Conservation (phyloP, 768 basidiomycete genomes). For the Leccinum incarnatum region DNA sequence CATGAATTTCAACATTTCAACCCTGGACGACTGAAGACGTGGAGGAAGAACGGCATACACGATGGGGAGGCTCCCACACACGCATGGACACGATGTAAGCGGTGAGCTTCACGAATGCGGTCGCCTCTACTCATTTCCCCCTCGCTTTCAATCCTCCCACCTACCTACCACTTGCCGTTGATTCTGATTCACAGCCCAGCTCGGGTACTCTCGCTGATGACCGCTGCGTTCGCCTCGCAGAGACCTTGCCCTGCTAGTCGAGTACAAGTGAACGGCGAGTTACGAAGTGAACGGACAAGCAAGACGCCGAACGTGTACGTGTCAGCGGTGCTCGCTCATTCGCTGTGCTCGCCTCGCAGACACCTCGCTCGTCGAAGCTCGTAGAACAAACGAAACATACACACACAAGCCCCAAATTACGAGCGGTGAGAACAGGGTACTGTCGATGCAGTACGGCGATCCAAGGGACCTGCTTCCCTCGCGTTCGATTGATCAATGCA, state of each 20-base stretch:
- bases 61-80: conserved; percentile 13
- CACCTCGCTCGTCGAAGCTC: conserved; percentile 15
- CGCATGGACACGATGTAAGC: conserved; percentile 2
- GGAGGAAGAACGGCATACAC: conserved; percentile 13
- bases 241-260: conserved; percentile 8
- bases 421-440: conserved; percentile 12
- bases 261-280: neutral
- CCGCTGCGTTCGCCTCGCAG: conserved; percentile 19
- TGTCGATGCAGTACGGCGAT: neutral
- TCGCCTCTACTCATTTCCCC: neutral
- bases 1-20: conserved; percentile 39
- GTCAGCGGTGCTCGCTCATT: neutral
- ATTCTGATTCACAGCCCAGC: conserved; percentile 6
- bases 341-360: conserved; percentile 20
- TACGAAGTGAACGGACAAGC: conserved; percentile 6
- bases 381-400: conserved; percentile 1
- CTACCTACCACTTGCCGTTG: neutral
- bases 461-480: conserved; percentile 10
- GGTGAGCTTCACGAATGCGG: conserved; percentile 8
- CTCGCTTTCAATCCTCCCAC: neutral
- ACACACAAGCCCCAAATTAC: conserved; percentile 1
- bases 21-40: conserved; percentile 30
- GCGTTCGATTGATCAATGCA: conserved; percentile 14
- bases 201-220: neutral
- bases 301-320: conserved; percentile 13